Base-by-base conservation (phyloP, 2,329 filamentous ascomycete species). In the Sporothrix globosa region DNA sequence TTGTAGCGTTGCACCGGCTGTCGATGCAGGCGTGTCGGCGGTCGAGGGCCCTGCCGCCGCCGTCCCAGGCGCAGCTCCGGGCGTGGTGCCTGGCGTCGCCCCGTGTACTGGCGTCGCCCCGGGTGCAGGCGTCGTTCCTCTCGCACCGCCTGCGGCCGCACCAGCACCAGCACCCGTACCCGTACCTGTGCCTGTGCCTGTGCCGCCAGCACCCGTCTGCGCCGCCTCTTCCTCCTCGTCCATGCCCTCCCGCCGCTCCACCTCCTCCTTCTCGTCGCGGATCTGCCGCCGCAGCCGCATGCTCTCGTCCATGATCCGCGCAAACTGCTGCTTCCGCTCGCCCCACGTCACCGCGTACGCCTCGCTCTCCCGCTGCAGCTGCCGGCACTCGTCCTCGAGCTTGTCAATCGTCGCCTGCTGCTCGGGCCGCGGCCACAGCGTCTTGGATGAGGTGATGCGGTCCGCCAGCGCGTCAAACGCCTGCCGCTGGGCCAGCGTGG, bases 261-360 rank as follows among this genome's bases (percentile, higher is more conserved):
- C 92, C 80, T 97, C 93, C 79, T 97, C 94, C 81, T 97, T 97
- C 83, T 97, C 95, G 77, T 97, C 94, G 72, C 93, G 89, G 77
- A 98, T 97, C 78, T 96, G 85, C 65, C 92, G 86, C 71, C 94
- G 85, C 79, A 98, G 85, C 73, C 92, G 86, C 87, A 92, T 91
- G n/a, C 93, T 93, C 82, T 97, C 95, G 72, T 94, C 92, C 78
- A 97, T 92, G 76, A 98, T 94, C 70, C 88, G 87, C 71, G 90
- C 92, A 79, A 97, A 97, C 80, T 97, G 93, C 75, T 93, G 91
- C 73, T 91, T 85, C 52, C 95, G 86, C 80, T 97, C 93, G 54
- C 87, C 84, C 94, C 94, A 97, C 0, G 92, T 96, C 74, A 85
- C 87, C 65, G 88, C 91, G 78, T 96, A 96, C 50, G 91, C 90